Evolutionary conservation across 2,329 filamentous ascomycete species (phyloP), one percentile per base, ranked within the genome.

Genomic region (Colletotrichum somersetense): DNA sequence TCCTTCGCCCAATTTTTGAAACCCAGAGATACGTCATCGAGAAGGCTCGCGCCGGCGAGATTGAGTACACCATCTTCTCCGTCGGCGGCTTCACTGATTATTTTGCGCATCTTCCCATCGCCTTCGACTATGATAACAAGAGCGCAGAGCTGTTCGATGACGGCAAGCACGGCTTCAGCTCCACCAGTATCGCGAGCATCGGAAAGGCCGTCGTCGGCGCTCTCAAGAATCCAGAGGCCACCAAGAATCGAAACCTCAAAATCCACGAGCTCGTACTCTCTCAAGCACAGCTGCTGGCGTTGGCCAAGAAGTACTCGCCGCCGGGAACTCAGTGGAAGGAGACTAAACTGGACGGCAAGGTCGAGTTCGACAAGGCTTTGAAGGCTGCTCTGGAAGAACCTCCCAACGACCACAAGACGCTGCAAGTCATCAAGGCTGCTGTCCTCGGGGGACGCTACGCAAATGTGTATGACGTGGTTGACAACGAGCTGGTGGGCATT

Each of bases 71-170:
- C 0, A 81, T 82, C 23, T 78, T 92, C 2, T 81, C 85, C 33
- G 88, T 83, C 65, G 86, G 86, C 0, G 78, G 82, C 0, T 91
- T 92, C 79, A 85, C 91, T 68, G 90, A 92, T 77, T 91, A 87
- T 88, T 83, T 83, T 10, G 59, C 85, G 6, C 48, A 78, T 73
- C 55, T 78, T 12, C 57, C 64, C 14, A 5, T 67, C 18, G 50
- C 35, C 1, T 67, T 63, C 23, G 58, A 74, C 53, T 74, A 66
- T 33, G 20, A 67, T 16, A 57, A 63, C 53, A 62, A 55, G 67
- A 66, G 58, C 0, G 84, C 84, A 2, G 84, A 80, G 1, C 80
- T 91, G 26, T 85, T 84, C 73, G 86, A 90, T 74, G 81, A 81
- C 8, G 88, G 89, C 23, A 79, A 85, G 26, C 78, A 78, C 0